Evolutionary conservation across 352 stramenopile species (phyloP).

Genomic region (Plasmopara viticola): DNA sequence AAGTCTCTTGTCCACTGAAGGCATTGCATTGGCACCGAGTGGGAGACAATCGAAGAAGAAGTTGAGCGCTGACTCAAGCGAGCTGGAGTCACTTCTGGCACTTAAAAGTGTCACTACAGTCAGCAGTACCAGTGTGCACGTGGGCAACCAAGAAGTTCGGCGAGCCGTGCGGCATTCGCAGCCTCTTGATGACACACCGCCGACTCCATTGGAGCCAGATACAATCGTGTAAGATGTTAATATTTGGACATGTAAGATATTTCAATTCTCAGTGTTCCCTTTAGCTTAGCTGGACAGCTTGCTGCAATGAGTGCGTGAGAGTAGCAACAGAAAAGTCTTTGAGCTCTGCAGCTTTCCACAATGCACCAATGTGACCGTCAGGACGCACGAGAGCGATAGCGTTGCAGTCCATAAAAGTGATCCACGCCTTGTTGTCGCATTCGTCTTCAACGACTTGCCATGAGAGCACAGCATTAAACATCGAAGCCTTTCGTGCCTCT

Average conservation of each 20-base stretch:
- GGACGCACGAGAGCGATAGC: slow-evolving; percentile 61
- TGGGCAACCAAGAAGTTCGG: slow-evolving; percentile 21
- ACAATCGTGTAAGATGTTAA: slow-evolving; percentile 13
- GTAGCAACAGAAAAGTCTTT: slow-evolving; percentile 7
- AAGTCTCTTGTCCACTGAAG: slow-evolving; percentile 4
- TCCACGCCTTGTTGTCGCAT: slow-evolving; percentile 30
- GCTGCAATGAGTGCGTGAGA: slow-evolving; percentile 23
- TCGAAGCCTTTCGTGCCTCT: slow-evolving; percentile 7
- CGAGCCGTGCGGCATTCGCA: slow-evolving; percentile 16
- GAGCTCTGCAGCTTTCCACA: slow-evolving; percentile 39
- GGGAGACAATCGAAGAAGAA: slow-evolving; percentile 32
- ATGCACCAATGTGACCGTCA: slow-evolving; percentile 66
- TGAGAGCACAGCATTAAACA: slow-evolving; percentile 29
- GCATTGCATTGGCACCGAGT: slow-evolving; percentile 5
- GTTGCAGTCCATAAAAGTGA: slow-evolving; percentile 28
- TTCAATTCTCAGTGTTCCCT: no score
- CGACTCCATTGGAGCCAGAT: slow-evolving; percentile 9
- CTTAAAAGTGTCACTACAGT: slow-evolving; percentile 15
- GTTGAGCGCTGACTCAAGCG: slow-evolving; percentile 15
- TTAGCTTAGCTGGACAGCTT: slow-evolving; percentile 27
- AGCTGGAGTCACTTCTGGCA: slow-evolving; percentile 38
- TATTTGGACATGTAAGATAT: no score
- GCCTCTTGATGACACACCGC: slow-evolving; percentile 7
- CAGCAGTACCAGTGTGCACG: slow-evolving; percentile 24
- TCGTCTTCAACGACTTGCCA: slow-evolving; percentile 26